Conservation (phyloP, 1,139 yeast species). For the Scheffersomyces titani region DNA sequence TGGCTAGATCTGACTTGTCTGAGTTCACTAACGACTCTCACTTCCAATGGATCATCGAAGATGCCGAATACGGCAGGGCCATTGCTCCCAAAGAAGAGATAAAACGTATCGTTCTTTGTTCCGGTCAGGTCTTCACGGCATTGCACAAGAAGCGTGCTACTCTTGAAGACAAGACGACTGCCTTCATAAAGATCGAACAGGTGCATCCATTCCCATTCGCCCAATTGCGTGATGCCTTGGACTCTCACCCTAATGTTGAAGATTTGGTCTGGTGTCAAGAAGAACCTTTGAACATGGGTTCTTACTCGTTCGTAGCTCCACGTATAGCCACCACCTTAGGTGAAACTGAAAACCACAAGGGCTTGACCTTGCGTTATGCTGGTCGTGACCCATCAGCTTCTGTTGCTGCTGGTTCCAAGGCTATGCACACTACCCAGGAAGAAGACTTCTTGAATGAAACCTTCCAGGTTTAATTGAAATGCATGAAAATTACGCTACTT, state of each 20-base stretch:
- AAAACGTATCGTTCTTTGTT: constrained; percentile 79
- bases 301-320: constrained; percentile 78
- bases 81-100: constrained; percentile 81
- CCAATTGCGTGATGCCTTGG: constrained; percentile 81
- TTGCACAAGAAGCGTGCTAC: constrained; percentile 85
- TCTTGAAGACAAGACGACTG: constrained; percentile 76
- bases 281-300: constrained; percentile 98
- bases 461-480: constrained; percentile 36
- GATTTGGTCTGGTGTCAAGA: constrained; percentile 98
- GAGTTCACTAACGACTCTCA: constrained; percentile 92
- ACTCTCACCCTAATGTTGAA: constrained; percentile 77
- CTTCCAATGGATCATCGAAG: constrained; percentile 96
- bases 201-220: constrained; percentile 99
- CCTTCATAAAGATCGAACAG: constrained; percentile 89
- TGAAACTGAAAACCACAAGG: constrained; percentile 70
- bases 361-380: constrained; percentile 70
- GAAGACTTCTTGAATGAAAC: constrained; percentile 81
- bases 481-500: background rate
- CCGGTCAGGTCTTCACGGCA: constrained; percentile 96
- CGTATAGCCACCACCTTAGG: constrained; percentile 75
- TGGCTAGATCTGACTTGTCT: constrained; percentile 80
- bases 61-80: constrained; percentile 74
- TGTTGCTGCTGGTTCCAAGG: constrained; percentile 96
- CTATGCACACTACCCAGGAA: constrained; percentile 87
- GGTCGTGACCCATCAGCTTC: constrained; percentile 99